Conservation (phyloP, 2,329 filamentous ascomycete genomes). For the Cladophialophora bantiana region DNA sequence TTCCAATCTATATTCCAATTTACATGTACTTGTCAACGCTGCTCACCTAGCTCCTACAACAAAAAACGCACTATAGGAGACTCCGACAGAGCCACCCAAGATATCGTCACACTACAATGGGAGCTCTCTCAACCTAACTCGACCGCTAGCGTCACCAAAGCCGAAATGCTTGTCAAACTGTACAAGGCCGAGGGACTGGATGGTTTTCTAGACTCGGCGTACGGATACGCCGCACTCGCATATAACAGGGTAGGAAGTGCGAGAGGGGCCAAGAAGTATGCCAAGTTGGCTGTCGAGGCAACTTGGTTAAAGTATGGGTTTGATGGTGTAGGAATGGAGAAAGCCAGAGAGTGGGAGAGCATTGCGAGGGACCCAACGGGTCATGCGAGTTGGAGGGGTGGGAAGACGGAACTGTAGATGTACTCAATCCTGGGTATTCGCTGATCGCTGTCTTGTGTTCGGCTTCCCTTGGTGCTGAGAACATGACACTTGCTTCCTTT, state of each 20-base stretch:
- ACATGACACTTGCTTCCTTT: too few relatives aligned
- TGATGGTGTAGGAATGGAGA: slow-evolving; percentile 1
- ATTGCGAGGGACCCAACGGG: not conserved
- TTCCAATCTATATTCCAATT: slow-evolving; percentile 31
- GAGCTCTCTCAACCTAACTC: slow-evolving; percentile 19
- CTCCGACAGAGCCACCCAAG: slow-evolving; percentile 21
- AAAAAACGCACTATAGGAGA: not conserved
- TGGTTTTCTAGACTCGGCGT: slow-evolving; percentile 31
- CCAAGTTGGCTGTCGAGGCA: slow-evolving; percentile 30
- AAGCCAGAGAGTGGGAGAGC: slow-evolving; percentile 7
- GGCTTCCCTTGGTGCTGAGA: too few relatives aligned
- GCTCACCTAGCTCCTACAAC: slow-evolving; percentile 5
- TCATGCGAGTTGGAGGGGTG: slow-evolving; percentile 11
- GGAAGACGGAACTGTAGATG: slow-evolving; percentile 6
- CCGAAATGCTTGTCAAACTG: slow-evolving; percentile 28
- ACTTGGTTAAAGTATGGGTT: slow-evolving; percentile 25
- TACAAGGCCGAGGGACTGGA: slow-evolving; percentile 30
- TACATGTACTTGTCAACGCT: slow-evolving; percentile 32
- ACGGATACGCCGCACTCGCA: slow-evolving; percentile 33
- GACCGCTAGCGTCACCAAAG: slow-evolving; percentile 25
- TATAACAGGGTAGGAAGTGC: slow-evolving; percentile 32
- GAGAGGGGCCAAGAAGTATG: slow-evolving; percentile 33
- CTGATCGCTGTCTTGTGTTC: too few relatives aligned
- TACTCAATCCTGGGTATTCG: too few relatives aligned
- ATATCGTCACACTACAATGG: slow-evolving; percentile 26